phyloP scores from a whole-genome alignment of 2,329 filamentous ascomycete genomes.

The Hysterium pulicare region DNA sequence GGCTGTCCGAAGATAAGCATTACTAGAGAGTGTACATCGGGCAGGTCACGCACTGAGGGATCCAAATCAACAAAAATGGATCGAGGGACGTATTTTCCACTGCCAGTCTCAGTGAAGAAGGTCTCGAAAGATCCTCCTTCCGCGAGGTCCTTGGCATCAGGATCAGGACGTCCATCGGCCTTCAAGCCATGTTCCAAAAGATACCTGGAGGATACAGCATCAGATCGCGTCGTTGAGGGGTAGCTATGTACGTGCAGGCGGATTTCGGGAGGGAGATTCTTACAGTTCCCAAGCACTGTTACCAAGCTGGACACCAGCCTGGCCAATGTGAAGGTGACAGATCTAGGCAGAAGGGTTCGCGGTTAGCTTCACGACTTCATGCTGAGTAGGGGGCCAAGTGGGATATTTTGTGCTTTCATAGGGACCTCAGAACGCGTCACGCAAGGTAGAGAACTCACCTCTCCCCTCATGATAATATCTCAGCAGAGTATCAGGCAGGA shows the following conservation, averaged over 20 bases:
- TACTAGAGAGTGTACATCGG: conserved; percentile 2
- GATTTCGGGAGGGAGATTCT: conserved; percentile 40
- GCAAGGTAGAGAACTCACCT: conserved; percentile 27
- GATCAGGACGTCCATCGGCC: conserved; percentile 61
- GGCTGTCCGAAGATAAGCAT: conserved; percentile 42
- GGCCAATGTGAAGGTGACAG: conserved; percentile 65
- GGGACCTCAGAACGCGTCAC: too few species aligned
- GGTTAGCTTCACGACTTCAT: conserved; percentile 4
- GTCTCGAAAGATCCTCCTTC: conserved; percentile 67
- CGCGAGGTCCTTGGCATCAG: conserved; percentile 56
- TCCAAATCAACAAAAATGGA: conserved; percentile 71
- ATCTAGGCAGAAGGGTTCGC: conserved; percentile 43
- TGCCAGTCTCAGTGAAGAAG: conserved; percentile 71
- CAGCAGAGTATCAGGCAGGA: conserved; percentile 35
- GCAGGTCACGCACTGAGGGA: conserved; percentile 53
- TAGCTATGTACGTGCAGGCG: conserved; percentile 1
- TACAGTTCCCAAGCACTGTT: conserved; percentile 76
- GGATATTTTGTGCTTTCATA: too few species aligned
- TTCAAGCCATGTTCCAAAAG: conserved; percentile 70
- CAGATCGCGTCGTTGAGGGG: conserved; percentile 14
- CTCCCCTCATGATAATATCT: conserved; percentile 38
- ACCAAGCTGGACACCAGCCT: conserved; percentile 71
- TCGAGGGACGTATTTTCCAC: conserved; percentile 68
- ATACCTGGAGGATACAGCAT: conserved; percentile 51
- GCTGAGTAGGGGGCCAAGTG: conserved; percentile 5